A percentile compares a stretch with the other conserved stretches of the same genome.
phyloP scores from a whole-genome alignment of 169 alveolate genomes.

The Cyclospora cayetanensis region DNA sequence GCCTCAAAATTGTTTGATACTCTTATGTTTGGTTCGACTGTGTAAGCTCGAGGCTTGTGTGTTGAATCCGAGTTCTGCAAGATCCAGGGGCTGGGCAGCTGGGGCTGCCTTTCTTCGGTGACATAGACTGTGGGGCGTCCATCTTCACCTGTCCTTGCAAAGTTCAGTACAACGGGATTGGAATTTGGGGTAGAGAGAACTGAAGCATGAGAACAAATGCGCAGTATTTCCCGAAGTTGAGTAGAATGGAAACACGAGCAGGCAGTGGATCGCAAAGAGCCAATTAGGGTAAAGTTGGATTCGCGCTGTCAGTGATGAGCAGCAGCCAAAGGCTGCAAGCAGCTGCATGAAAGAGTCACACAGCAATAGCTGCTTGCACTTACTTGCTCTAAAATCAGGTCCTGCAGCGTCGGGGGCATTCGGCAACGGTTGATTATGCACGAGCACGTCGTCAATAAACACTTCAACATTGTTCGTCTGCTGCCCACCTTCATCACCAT shows the following conservation, averaged over 20 bases:
- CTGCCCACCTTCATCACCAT: not conserved
- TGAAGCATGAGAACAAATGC: not conserved
- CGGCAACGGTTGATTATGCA: slow-evolving; percentile 29
- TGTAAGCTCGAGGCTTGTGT: not conserved
- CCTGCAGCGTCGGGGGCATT: not conserved
- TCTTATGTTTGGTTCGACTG: no score
- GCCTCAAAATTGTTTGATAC: no score
- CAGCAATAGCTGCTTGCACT: not conserved
- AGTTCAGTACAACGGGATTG: slow-evolving; percentile 21
- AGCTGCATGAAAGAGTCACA: not conserved
- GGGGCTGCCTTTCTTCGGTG: not conserved
- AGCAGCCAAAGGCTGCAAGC: not conserved
- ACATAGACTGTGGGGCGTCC: slow-evolving; percentile 40
- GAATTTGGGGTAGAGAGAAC: slow-evolving; percentile 4
- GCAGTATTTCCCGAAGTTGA: no score
- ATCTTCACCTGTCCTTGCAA: slow-evolving; percentile 18
- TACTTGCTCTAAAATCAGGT: slow-evolving; percentile 15
- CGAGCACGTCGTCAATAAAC: slow-evolving; percentile 29
- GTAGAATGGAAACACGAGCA: no score
- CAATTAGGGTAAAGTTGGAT: no score
- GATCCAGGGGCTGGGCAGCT: not conserved
- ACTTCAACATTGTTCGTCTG: slow-evolving; percentile 22
- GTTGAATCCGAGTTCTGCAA: not conserved
- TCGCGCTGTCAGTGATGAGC: no score
- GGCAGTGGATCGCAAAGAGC: not conserved